Conservation (phyloP, 2,329 filamentous ascomycete species). For the Phialocephala subalpina region DNA sequence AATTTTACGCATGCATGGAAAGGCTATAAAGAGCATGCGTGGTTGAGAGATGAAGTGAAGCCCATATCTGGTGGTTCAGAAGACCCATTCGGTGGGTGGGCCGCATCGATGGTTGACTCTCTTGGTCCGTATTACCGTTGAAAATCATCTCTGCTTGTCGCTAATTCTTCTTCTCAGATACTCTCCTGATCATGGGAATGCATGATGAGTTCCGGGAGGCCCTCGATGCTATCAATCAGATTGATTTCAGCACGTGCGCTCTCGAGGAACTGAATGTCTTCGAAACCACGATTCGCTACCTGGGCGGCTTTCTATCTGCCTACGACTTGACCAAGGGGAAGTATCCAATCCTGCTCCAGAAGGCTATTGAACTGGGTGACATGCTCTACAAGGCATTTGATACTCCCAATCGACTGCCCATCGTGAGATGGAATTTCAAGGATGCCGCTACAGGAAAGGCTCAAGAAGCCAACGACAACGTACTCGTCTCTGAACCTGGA, state of each 20-base stretch:
- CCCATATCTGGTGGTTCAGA: constrained; percentile 72
- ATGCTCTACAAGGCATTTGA: constrained; percentile 53
- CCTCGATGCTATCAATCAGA: constrained; percentile 69
- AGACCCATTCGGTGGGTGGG: constrained; percentile 91
- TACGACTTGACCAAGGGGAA: constrained; percentile 44
- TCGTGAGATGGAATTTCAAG: constrained; percentile 46
- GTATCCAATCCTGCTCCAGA: constrained; percentile 40
- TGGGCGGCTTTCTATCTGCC: constrained; percentile 48
- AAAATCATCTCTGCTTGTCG: constrained; percentile 29
- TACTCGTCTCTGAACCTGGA: constrained; percentile 63
- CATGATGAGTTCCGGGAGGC: constrained; percentile 73
- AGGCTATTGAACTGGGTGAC: constrained; percentile 43
- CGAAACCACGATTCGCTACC: constrained; percentile 49
- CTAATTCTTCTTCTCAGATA: no score
- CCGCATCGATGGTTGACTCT: constrained; percentile 82
- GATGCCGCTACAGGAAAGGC: constrained; percentile 61
- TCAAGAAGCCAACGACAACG: constrained; percentile 61
- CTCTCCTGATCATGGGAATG: constrained; percentile 85
- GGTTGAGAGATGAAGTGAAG: constrained; percentile 83
- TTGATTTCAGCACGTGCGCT: constrained; percentile 49
- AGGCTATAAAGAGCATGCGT: constrained; percentile 81
- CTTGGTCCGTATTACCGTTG: constrained; percentile 78
- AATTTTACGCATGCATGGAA: constrained; percentile 64
- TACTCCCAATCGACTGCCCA: constrained; percentile 60
- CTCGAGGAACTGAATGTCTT: constrained; percentile 44